Evolutionary conservation across 2,329 filamentous ascomycete genomes (phyloP).

Genomic region (Didymellaceae sp.): DNA sequence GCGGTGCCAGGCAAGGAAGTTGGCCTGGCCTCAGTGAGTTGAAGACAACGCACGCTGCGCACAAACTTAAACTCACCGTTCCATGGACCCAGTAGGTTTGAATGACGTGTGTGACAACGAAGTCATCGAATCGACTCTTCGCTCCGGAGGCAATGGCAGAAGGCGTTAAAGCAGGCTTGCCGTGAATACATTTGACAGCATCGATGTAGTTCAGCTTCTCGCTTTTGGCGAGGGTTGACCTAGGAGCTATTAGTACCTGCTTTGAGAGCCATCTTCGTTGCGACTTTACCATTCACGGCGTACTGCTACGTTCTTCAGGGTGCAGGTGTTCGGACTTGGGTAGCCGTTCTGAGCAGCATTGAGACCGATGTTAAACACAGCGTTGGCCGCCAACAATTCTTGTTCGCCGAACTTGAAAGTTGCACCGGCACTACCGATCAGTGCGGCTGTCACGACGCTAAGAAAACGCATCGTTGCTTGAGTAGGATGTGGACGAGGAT

Average conservation of each 20-base stretch:
- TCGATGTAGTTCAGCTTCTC: slow-evolving; percentile 39
- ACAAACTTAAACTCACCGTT: slow-evolving; percentile 30
- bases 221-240: slow-evolving; percentile 26
- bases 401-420: slow-evolving; percentile 23
- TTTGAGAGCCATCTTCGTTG: too few species aligned
- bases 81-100: slow-evolving; percentile 39
- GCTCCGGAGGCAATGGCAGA: slow-evolving; percentile 28
- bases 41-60: too few species aligned
- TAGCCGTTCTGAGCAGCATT: slow-evolving; percentile 32
- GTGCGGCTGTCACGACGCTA: slow-evolving; percentile 16
- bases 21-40: slow-evolving; percentile 27
- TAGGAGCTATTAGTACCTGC: slow-evolving; percentile 1
- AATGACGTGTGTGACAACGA: slow-evolving; percentile 42
- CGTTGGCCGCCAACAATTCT: slow-evolving; percentile 44
- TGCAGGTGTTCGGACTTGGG: slow-evolving; percentile 38
- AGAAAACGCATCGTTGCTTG: slow-evolving; percentile 27
- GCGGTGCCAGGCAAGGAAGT: slow-evolving; percentile 51
- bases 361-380: slow-evolving; percentile 41
- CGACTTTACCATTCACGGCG: slow-evolving; percentile 52
- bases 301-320: slow-evolving; percentile 46
- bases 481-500: neutral
- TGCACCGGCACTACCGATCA: slow-evolving; percentile 25
- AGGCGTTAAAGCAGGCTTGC: slow-evolving; percentile 32
- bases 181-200: slow-evolving; percentile 38
- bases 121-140: slow-evolving; percentile 41